Evolutionary conservation across 2,329 filamentous ascomycete genomes (phyloP), one percentile per base, ranked within the genome.

Genomic region (Pseudogymnoascus sp.): DNA sequence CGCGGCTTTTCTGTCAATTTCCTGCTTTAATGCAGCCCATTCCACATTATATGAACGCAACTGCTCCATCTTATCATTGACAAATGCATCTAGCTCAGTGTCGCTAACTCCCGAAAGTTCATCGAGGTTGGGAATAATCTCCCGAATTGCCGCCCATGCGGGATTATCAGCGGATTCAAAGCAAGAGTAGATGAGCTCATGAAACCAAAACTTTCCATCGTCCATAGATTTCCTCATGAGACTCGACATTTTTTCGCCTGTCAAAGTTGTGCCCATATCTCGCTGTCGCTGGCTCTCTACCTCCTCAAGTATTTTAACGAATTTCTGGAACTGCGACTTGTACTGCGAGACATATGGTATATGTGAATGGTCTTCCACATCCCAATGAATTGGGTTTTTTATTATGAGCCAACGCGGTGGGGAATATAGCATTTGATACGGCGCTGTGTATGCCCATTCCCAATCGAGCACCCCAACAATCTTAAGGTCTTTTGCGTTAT

Each of bases 401-500:
- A 66, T 42, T 60, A 63, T 61, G 42, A 76, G 72, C 74, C 70
- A 77, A 73, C 69, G 76, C 7, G 72, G 75, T 50, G 73, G 71
- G 7, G 73, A 75, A 64, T 67, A 72, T 69, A 76, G 73, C 14
- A 77, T 66, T 66, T 77, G 73, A 31, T 72, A 71, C 0, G 75
- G 75, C 59, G 74, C 73, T 10, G 72, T 69, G 61, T 76, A 77
- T 40, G 73, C 72, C 74, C 73, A 76, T 62, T 76, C 74, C 8
- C 73, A 69, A 50, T 76, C 74, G 21, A 77, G 69, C 44, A 76
- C 69, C 61, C 71, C 72, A 42, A 75, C 66, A 42, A 76, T 64
- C 25, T 70, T 75, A 25, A 76, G 70, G 40, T 76, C 73, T 64
- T 73, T 68, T 18, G 34, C 70, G 53, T 71, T 67, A 63, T 69